Percentiles rank a stretch among this genome's conserved stretches.
Evolutionary conservation across 208 protist genomes (phyloP).

Genomic region (Jaenimonas drosophilae): DNA sequence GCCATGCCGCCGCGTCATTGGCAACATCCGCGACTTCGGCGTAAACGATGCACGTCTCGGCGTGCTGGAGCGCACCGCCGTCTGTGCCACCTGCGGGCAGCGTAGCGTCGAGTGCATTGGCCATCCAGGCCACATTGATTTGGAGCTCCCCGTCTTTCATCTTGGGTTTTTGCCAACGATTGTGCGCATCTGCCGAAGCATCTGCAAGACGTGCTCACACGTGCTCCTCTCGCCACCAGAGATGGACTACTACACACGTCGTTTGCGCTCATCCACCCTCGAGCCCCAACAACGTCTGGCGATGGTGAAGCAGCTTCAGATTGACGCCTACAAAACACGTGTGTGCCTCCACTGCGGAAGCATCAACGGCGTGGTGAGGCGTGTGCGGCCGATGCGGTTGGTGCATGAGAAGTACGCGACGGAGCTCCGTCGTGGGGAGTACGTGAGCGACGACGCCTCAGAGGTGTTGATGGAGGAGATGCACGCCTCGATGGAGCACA

Average conservation of each 20-base stretch:
- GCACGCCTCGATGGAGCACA: constrained; percentile 35
- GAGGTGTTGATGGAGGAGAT: constrained; percentile 30
- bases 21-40: constrained; percentile 53
- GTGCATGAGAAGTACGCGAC: constrained; percentile 80
- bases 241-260: constrained; percentile 53
- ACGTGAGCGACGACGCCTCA: constrained; percentile 28
- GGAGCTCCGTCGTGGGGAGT: constrained; percentile 52
- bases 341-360: constrained; percentile 92
- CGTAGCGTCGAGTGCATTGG: constrained; percentile 93
- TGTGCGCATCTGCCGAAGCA: constrained; percentile 91
- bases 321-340: constrained; percentile 84
- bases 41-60: constrained; percentile 90
- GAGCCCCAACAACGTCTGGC: constrained; percentile 61
- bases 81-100: constrained; percentile 93
- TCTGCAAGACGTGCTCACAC: constrained; percentile 96
- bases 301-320: constrained; percentile 69
- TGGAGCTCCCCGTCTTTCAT: constrained; percentile 98
- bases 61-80: constrained; percentile 63
- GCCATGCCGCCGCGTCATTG: constrained; percentile 67
- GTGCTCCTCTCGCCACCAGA: constrained; percentile 86
- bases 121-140: constrained; percentile 97
- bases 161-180: constrained; percentile 95
- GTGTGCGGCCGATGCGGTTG: constrained; percentile 66
- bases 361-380: constrained; percentile 89
- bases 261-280: constrained; percentile 17